These are phyloP conservation scores for Monascus purpureus DNA, from an alignment of 495 filamentous ascomycete genomes.

Conservation along the genomic window DNA sequence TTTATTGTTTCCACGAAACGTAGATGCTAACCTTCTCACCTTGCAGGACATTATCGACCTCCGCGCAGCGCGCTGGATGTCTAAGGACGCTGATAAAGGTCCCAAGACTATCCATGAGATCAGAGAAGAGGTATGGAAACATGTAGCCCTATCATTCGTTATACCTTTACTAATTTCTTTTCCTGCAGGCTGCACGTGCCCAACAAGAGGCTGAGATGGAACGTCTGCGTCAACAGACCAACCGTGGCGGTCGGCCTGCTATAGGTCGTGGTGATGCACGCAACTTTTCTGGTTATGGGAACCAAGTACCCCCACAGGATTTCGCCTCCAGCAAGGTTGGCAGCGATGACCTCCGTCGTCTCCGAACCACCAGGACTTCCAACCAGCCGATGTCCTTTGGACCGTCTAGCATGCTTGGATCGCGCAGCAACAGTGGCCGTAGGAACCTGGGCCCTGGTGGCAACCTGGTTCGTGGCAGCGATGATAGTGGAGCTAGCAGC, in stretches of 20 bases:
- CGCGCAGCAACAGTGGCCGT: conserved; percentile 71
- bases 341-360: conserved; percentile 74
- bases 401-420: conserved; percentile 64
- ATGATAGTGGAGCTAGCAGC: conserved; percentile 72
- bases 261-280: conserved; percentile 78
- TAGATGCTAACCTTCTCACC: too few species aligned
- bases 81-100: conserved; percentile 78
- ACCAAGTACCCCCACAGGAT: conserved; percentile 52
- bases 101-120: conserved; percentile 94
- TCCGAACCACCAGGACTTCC: conserved; percentile 50
- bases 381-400: conserved; percentile 51
- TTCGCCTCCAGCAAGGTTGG: conserved; percentile 67
- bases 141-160: too few species aligned
- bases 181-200: conserved; percentile 51
- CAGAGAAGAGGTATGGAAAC: conserved; percentile 66
- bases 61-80: conserved; percentile 56
- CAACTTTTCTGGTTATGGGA: conserved; percentile 55
- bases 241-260: conserved; percentile 45
- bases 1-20: conserved; percentile 1
- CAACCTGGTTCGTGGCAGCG: conserved; percentile 52
- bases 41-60: conserved; percentile 71
- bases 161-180: too few species aligned
- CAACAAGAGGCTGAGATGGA: conserved; percentile 46
- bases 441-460: conserved; percentile 58
- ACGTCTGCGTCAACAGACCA: conserved; percentile 30